These are phyloP conservation scores for Zarea fungicola DNA, from an alignment of 2,329 filamentous ascomycete genomes.

Conservation along the genomic window DNA sequence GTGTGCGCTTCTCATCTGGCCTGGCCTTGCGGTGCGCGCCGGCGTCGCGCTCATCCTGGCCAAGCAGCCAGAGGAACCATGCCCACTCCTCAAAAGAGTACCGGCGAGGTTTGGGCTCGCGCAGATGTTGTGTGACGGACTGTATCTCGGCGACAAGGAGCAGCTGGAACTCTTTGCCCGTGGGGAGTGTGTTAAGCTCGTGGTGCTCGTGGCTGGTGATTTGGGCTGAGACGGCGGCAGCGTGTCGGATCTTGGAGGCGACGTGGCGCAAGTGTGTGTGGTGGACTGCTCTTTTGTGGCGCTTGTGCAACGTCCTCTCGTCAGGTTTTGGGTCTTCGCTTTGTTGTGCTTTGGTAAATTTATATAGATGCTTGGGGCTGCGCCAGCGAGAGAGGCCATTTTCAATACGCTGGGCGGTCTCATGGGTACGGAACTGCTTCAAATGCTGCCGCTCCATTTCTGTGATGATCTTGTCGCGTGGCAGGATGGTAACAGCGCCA, in stretches of 20 bases:
- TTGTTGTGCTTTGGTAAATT: background rate
- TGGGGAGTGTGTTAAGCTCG: conserved; percentile 34
- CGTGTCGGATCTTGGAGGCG: conserved; percentile 8
- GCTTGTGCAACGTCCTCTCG: conserved; percentile 1
- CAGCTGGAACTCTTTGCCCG: conserved; percentile 49
- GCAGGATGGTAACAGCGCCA: conserved; percentile 56
- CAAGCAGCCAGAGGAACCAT: conserved; percentile 75
- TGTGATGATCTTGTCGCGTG: conserved; percentile 45
- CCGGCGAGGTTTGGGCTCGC: conserved; percentile 52
- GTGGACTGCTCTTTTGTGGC: background rate
- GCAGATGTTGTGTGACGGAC: conserved; percentile 55
- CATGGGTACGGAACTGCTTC: conserved; percentile 36
- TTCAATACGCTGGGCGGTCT: background rate
- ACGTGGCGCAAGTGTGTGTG: background rate
- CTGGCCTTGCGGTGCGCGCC: conserved; percentile 42
- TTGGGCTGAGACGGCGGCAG: conserved; percentile 3
- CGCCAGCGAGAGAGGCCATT: background rate
- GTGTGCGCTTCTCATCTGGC: conserved; percentile 21
- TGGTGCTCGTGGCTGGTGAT: conserved; percentile 28
- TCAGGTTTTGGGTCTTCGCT: conserved; percentile 7
- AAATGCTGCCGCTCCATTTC: conserved; percentile 30
- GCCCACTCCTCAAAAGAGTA: conserved; percentile 86
- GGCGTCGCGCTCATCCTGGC: conserved; percentile 52
- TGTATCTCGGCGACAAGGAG: conserved; percentile 70
- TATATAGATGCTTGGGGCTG: background rate